phyloP scores from a whole-genome alignment of 164 flowering plant genomes.

The Litsea cubeba region DNA sequence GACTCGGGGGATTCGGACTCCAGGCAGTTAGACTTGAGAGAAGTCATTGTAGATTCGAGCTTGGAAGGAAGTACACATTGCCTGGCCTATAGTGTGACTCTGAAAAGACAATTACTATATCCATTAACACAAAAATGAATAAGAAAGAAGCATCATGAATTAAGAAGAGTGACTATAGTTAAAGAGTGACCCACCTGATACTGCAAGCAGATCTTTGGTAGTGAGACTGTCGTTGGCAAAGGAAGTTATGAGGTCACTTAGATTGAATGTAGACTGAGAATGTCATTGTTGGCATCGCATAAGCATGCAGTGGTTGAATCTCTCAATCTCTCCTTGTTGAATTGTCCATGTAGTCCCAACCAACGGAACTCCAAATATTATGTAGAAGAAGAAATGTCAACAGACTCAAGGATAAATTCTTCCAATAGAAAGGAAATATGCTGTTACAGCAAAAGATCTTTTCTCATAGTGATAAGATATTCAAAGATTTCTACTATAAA shows the following conservation, averaged over 20 bases:
- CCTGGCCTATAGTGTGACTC: conserved; percentile 16
- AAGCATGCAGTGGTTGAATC: conserved; percentile 11
- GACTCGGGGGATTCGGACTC: not conserved
- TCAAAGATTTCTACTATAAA: too few species aligned
- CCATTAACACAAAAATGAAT: not conserved
- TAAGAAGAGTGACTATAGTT: not conserved
- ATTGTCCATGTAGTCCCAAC: conserved; percentile 12
- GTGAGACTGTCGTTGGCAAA: conserved; percentile 5
- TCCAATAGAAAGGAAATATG: too few species aligned
- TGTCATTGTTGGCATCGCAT: conserved; percentile 8
- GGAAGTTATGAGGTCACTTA: conserved; percentile 4
- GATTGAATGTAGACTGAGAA: not conserved
- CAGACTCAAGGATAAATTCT: too few species aligned
- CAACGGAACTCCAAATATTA: conserved; percentile 1
- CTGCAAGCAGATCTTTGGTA: conserved; percentile 7
- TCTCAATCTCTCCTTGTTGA: conserved; percentile 8
- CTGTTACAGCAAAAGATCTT: too few species aligned
- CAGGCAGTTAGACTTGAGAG: conserved; percentile 3
- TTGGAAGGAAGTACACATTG: conserved; percentile 8
- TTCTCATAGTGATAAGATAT: too few species aligned
- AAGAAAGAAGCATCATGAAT: not conserved
- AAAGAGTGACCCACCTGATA: conserved; percentile 3
- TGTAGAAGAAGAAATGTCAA: not conserved
- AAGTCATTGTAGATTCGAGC: conserved; percentile 12
- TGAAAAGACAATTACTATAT: not conserved